A percentile compares a stretch with the other conserved stretches of the same genome.
Conservation (phyloP, 2,329 filamentous ascomycete species). For the Penicillium sp. region DNA sequence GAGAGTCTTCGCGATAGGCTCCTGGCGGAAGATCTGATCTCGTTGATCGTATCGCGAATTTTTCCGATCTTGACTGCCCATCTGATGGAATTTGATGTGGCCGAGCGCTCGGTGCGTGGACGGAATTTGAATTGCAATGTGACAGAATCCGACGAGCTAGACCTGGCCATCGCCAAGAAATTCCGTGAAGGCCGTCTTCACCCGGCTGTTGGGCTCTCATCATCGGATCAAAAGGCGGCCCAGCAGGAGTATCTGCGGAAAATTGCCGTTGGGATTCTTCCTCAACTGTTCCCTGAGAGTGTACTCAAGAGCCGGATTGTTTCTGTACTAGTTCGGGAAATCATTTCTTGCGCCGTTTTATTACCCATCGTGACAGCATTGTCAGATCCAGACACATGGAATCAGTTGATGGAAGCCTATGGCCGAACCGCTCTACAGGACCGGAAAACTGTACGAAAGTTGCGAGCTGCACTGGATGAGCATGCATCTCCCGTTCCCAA, state of each 20-base stretch:
- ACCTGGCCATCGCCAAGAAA: slow-evolving; percentile 91
- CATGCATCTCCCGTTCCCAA: slow-evolving; percentile 81
- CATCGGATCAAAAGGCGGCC: slow-evolving; percentile 76
- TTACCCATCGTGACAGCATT: slow-evolving; percentile 76
- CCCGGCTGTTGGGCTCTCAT: slow-evolving; percentile 75
- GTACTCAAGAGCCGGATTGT: slow-evolving; percentile 79
- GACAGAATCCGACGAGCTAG: slow-evolving; percentile 93
- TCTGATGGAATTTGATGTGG: slow-evolving; percentile 85
- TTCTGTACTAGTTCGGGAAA: slow-evolving; percentile 75
- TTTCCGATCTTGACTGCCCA: slow-evolving; percentile 87
- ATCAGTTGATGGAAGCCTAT: slow-evolving; percentile 88
- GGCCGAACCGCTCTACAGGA: slow-evolving; percentile 86
- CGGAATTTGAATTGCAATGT: slow-evolving; percentile 83
- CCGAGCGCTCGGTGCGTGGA: slow-evolving; percentile 81
- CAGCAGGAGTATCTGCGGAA: slow-evolving; percentile 87
- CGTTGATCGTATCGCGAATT: slow-evolving; percentile 74
- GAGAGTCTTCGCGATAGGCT: slow-evolving; percentile 69
- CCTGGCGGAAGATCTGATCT: slow-evolving; percentile 74
- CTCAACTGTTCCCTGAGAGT: slow-evolving; percentile 67
- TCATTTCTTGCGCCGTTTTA: slow-evolving; percentile 88
- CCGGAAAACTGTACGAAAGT: slow-evolving; percentile 86
- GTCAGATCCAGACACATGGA: slow-evolving; percentile 94
- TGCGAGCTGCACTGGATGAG: slow-evolving; percentile 87
- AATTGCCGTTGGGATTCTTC: slow-evolving; percentile 68
- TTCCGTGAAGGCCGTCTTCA: slow-evolving; percentile 88